phyloP scores from a whole-genome alignment of 2,329 filamentous ascomycete genomes.

The Colletotrichum magnum region DNA sequence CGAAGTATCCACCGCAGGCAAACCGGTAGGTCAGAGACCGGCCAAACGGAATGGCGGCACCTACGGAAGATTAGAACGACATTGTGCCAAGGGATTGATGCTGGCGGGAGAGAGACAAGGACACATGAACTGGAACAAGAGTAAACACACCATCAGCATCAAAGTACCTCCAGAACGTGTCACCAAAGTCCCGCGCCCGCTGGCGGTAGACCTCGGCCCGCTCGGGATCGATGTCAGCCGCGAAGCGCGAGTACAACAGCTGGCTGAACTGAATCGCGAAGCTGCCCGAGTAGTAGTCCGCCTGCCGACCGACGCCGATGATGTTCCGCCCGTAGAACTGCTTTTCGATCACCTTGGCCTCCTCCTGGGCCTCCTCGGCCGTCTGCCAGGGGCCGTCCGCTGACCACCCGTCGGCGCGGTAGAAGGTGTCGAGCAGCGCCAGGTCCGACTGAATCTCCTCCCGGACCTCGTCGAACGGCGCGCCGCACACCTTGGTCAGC shows the following conservation, averaged over 20 bases:
- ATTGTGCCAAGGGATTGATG: neutral
- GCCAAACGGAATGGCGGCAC: constrained; percentile 66
- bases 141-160: constrained; percentile 55
- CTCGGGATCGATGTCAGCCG: constrained; percentile 55
- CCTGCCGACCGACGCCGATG: constrained; percentile 52
- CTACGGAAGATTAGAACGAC: constrained; percentile 45
- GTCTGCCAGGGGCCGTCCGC: constrained; percentile 60
- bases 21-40: constrained; percentile 66
- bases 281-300: constrained; percentile 68
- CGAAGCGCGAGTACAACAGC: constrained; percentile 61
- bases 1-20: constrained; percentile 63
- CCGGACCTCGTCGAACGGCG: constrained; percentile 51
- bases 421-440: constrained; percentile 59
- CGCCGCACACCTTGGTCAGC: constrained; percentile 56
- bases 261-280: constrained; percentile 68
- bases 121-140: neutral
- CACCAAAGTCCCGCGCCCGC: constrained; percentile 57
- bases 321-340: constrained; percentile 43
- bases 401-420: constrained; percentile 61
- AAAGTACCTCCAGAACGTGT: constrained; percentile 63
- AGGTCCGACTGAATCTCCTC: constrained; percentile 58
- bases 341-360: constrained; percentile 32
- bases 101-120: neutral
- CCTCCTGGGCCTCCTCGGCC: constrained; percentile 40
- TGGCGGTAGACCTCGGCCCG: constrained; percentile 54